phyloP scores from a whole-genome alignment of 1,139 yeast species.

The Candida sp. region DNA sequence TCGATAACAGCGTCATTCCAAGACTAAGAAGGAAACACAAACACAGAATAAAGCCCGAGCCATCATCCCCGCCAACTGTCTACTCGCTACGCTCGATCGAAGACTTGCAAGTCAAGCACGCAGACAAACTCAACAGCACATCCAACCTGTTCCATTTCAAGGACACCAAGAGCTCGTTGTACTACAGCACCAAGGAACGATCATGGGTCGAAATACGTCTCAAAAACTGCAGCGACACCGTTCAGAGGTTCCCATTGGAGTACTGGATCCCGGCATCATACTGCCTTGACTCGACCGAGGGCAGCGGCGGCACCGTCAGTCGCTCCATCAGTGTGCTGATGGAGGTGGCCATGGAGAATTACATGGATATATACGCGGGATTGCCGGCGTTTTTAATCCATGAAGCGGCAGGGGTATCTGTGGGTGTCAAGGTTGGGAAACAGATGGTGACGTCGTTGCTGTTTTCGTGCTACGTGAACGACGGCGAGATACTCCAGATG shows the following conservation, averaged over 20 bases:
- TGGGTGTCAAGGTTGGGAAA: conserved; percentile 15
- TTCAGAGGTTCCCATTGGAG: conserved; percentile 3
- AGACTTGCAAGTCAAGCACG: conserved; percentile 9
- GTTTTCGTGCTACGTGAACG: conserved; percentile 10
- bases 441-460: conserved; percentile 8
- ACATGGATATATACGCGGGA: conserved; percentile 9
- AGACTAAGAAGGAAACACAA: background rate
- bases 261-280: conserved; percentile 16
- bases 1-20: background rate
- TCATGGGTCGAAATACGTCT: conserved; percentile 11
- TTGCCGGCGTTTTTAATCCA: conserved; percentile 8
- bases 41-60: background rate
- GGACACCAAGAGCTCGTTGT: conserved; percentile 13
- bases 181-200: conserved; percentile 8
- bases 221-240: background rate
- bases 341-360: conserved; percentile 12
- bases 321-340: conserved; percentile 9
- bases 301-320: conserved; percentile 15
- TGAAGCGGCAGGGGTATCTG: conserved; percentile 11
- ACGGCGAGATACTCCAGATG: conserved; percentile 14
- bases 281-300: conserved; percentile 15
- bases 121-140: conserved; percentile 8
- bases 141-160: conserved; percentile 13
- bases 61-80: background rate
- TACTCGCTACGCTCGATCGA: conserved; percentile 13